Evolutionary conservation across 1,284 basidiomycete genomes (phyloP), one percentile per base, ranked within the genome.

Genomic region (Grifola frondosa): DNA sequence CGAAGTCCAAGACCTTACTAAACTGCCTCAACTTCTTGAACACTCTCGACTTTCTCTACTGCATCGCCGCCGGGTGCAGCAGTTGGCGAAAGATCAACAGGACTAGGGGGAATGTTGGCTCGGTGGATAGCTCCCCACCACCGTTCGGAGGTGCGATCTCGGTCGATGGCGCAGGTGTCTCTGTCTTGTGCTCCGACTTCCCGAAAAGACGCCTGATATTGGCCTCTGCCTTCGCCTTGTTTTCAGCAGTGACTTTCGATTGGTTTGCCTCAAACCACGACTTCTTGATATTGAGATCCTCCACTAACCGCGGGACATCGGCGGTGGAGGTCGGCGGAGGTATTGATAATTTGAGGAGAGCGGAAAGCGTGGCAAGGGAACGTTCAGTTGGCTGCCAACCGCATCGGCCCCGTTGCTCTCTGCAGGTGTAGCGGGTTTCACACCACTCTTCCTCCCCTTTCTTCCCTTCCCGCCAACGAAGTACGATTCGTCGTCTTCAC

Each of bases 221-320:
- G n/a, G 77, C 77, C 66, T 92, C 83, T 10, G 84, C 89, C 65
- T 87, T 87, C 24, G 83, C 78, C 42, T 91, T 70, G 53, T 87
- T 88, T 59, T 88, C 85, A 6, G 75, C 73, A 1, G 84, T 87
- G 46, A 76, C 77, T 19, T 75, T 78, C 25, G 71, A 71, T 62
- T 87, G 87, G 64, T 90, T 88, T 11, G 79, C 82, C 63, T 90
- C 82, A 64, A 86, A 98, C 94, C 95, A 99, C 31, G 87, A 78
- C 69, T 92, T 94, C 78, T 99, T 99, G 43, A 83, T 91, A 69
- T 89, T 88, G 45, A 99, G 75, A 63, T 97, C 91, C 60, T 91
- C 87, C 48, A 99, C 76, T 26, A 93, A 83, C 40, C 91, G 87
- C 38, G 83, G 77, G 24, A 96, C 77, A 60, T 99, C 96, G 11